phyloP scores from a whole-genome alignment of 805 yeast species.

The Ogataea pini region DNA sequence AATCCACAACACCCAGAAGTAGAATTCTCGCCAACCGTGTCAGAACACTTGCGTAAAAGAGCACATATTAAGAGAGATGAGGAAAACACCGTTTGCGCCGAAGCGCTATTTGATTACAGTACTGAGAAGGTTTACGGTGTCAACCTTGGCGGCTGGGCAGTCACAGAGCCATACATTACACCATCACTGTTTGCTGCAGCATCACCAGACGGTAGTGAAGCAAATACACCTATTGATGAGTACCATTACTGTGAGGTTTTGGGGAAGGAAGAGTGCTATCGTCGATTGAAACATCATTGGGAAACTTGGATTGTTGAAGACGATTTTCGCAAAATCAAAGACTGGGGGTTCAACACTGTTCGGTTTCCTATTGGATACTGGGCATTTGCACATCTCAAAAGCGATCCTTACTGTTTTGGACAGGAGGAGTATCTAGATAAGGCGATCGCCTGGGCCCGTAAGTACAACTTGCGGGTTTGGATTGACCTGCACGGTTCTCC shows the following conservation, averaged over 20 bases:
- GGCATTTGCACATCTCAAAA: slow-evolving; percentile 57
- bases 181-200: slow-evolving; percentile 55
- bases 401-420: slow-evolving; percentile 67
- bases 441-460: slow-evolving; percentile 68
- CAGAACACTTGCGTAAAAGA: slow-evolving; percentile 9
- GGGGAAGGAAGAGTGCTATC: slow-evolving; percentile 48
- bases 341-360: slow-evolving; percentile 65
- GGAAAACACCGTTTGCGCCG: slow-evolving; percentile 5
- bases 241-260: slow-evolving; percentile 50
- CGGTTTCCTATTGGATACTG: slow-evolving; percentile 81
- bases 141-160: slow-evolving; percentile 71
- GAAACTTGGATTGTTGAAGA: slow-evolving; percentile 56
- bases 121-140: slow-evolving; percentile 43
- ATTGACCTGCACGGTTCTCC: slow-evolving; percentile 81
- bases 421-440: slow-evolving; percentile 63
- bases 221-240: slow-evolving; percentile 59
- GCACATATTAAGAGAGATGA: slow-evolving; percentile 11
- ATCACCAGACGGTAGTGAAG: slow-evolving; percentile 30
- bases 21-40: slow-evolving; percentile 15
- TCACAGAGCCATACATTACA: slow-evolving; percentile 69
- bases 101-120: slow-evolving; percentile 23
- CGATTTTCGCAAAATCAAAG: slow-evolving; percentile 53
- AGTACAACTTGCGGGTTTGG: slow-evolving; percentile 63
- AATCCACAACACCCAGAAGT: not conserved
- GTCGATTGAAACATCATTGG: slow-evolving; percentile 54